phyloP scores from a whole-genome alignment of 2,329 filamentous ascomycete species.

The Parascedosporium putredinis region DNA sequence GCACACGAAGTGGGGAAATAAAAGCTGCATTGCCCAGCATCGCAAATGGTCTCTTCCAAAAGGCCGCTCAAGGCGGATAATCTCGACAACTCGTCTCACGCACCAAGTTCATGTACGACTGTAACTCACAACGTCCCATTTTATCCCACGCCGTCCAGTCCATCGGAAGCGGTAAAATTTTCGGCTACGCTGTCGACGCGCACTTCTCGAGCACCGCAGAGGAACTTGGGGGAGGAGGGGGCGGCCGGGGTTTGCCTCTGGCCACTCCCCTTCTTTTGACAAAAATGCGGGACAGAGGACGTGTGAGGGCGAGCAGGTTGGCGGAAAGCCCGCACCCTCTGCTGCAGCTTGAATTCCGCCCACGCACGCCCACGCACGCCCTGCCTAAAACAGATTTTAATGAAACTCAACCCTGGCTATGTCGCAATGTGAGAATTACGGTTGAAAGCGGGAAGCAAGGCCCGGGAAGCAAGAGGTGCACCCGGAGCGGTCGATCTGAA shows the following conservation, averaged over 20 bases:
- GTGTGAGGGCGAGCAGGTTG: neutral
- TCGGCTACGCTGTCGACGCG: neutral
- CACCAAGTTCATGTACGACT: neutral
- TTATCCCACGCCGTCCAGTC: neutral
- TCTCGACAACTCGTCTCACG: neutral
- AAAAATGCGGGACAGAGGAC: neutral
- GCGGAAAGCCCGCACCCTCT: neutral
- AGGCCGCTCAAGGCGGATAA: neutral
- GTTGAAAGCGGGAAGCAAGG: constrained; percentile 9
- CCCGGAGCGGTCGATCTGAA: constrained; percentile 7
- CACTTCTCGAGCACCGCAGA: neutral
- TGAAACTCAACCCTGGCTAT: constrained; percentile 5
- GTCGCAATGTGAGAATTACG: constrained; percentile 5
- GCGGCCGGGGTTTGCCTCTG: neutral
- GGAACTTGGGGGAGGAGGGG: too few relatives aligned
- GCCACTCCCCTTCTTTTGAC: neutral
- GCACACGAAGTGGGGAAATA: neutral
- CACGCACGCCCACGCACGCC: constrained; percentile 2
- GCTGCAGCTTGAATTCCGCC: neutral
- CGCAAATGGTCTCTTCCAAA: neutral
- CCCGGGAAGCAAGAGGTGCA: constrained; percentile 8
- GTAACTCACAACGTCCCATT: neutral
- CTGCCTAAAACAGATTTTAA: constrained; percentile 2
- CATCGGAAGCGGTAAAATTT: constrained; percentile 1
- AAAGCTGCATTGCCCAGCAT: neutral